Evolutionary conservation across 257 asterid species (phyloP).

Genomic region (Fraxinus quadrangulata): DNA sequence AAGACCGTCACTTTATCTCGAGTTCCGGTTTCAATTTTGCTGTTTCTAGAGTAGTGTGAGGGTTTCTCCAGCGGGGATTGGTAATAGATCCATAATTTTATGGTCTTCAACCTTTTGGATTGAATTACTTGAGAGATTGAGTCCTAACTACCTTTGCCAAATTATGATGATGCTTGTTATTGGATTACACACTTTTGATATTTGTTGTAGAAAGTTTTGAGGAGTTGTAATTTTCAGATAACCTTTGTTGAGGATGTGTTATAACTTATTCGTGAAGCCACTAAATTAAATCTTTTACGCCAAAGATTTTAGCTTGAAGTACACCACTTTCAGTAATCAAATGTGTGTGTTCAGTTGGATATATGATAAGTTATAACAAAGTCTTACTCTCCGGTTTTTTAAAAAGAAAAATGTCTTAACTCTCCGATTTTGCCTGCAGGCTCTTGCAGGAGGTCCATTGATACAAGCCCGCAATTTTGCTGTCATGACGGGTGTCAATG

Average conservation of each 20-base stretch:
- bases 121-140: slow-evolving; percentile 3
- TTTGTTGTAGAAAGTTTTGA: not conserved
- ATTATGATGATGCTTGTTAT: not conserved
- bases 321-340: not conserved
- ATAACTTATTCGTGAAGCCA: not conserved
- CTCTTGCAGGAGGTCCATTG: slow-evolving; percentile 88
- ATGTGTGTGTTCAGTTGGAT: not conserved
- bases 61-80: not conserved
- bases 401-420: not conserved
- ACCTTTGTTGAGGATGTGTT: not conserved
- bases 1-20: not conserved
- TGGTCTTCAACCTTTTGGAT: slow-evolving; percentile 13
- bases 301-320: not conserved
- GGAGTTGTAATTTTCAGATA: not conserved
- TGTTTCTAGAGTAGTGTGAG: not conserved
- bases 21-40: slow-evolving; percentile 12
- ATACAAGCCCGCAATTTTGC: slow-evolving; percentile 92
- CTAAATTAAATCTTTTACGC: not conserved
- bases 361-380: not conserved
- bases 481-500: slow-evolving; percentile 91
- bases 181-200: not conserved
- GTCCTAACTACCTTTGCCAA: not conserved
- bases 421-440: slow-evolving; percentile 40
- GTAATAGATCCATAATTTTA: not conserved
- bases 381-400: not conserved